A percentile compares a stretch with the other conserved stretches of the same genome.
Conservation (phyloP, 169 alveolate genomes). For the Sarcocystis neurona region DNA sequence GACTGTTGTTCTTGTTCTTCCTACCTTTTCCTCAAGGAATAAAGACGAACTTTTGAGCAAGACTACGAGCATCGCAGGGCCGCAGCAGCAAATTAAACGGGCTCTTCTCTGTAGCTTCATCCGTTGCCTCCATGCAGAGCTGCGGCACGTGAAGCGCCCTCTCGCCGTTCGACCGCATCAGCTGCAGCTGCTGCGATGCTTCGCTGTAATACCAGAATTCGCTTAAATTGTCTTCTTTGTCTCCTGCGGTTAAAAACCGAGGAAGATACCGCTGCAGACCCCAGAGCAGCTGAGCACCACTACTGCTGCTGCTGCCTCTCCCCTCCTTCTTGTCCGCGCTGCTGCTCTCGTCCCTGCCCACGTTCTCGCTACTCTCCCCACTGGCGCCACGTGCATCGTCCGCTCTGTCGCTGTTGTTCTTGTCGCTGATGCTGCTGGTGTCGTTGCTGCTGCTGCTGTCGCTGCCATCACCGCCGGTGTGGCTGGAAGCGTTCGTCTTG, state of each 20-base stretch:
- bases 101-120: background rate
- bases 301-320: too few species aligned
- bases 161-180: background rate
- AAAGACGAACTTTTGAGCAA: background rate
- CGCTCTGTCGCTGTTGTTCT: too few species aligned
- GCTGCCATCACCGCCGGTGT: background rate
- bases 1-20: too few species aligned
- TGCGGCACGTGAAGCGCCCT: background rate
- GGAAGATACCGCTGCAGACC: too few species aligned
- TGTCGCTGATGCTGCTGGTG: background rate
- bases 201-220: slow-evolving; percentile 2
- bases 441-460: background rate
- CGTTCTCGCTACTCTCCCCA: too few species aligned
- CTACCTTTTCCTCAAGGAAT: too few species aligned
- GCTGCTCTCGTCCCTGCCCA: too few species aligned
- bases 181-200: slow-evolving; percentile 9
- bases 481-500: background rate
- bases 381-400: too few species aligned
- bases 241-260: too few species aligned
- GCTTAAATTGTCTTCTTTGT: background rate
- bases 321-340: too few species aligned
- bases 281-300: too few species aligned
- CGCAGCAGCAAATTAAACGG: background rate
- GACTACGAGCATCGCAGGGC: background rate
- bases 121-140: slow-evolving; percentile 32